phyloP scores from a whole-genome alignment of 306 rosid genomes.

The Comarum palustre region DNA sequence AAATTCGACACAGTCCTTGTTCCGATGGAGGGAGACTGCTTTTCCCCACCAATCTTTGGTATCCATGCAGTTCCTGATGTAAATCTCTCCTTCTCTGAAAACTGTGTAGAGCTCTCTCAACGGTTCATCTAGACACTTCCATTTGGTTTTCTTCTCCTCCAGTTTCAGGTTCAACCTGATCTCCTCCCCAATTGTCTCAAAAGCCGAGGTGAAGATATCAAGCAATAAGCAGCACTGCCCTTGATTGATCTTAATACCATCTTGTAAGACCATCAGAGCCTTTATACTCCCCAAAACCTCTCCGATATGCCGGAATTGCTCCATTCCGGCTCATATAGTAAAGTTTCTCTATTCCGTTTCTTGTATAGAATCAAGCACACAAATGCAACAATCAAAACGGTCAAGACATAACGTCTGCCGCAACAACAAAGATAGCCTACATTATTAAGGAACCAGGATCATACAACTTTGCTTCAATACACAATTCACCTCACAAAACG shows the following conservation, averaged over 20 bases:
- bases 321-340: constrained; percentile 60
- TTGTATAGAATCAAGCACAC: not conserved
- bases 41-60: constrained; percentile 76
- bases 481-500: not conserved
- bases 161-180: constrained; percentile 58
- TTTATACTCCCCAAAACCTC: constrained; percentile 88
- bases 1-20: constrained; percentile 63
- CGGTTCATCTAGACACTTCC: constrained; percentile 84
- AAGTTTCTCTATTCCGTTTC: not conserved
- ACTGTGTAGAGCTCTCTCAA: constrained; percentile 67
- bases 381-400: not conserved
- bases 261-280: constrained; percentile 76
- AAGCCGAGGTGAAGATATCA: constrained; percentile 59
- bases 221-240: constrained; percentile 63
- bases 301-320: constrained; percentile 93
- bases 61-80: constrained; percentile 67
- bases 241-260: constrained; percentile 68
- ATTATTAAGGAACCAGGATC: not conserved
- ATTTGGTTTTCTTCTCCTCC: constrained; percentile 71
- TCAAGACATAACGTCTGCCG: not conserved
- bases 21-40: constrained; percentile 54
- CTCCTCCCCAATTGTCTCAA: constrained; percentile 76
- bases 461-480: not conserved
- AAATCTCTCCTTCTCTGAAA: constrained; percentile 71
- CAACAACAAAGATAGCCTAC: not conserved